Conservation (phyloP, 176 grass and related monocot genomes). For the Echinochloa phyllopogon region DNA sequence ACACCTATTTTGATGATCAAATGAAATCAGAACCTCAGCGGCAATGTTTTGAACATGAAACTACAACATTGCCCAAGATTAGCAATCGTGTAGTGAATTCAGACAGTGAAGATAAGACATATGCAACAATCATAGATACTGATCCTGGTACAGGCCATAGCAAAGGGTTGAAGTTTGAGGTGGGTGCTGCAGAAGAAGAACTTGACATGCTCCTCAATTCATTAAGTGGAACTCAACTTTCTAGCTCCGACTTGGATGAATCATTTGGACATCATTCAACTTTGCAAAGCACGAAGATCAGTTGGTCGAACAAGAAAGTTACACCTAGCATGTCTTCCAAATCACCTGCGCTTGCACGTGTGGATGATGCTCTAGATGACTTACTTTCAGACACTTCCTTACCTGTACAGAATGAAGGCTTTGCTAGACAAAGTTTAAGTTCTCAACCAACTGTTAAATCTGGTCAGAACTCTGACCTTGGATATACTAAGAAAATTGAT, state of each 20-base stretch:
- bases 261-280: conserved; percentile 8
- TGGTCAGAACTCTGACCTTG: conserved; percentile 4
- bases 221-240: conserved; percentile 57
- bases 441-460: conserved; percentile 28
- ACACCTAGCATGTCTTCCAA: conserved; percentile 9
- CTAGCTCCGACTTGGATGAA: conserved; percentile 42
- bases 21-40: conserved; percentile 9
- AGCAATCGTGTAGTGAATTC: background rate
- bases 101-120: conserved; percentile 25
- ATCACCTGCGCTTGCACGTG: conserved; percentile 5
- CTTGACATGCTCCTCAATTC: conserved; percentile 77
- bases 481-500: conserved; percentile 36
- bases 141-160: conserved; percentile 32
- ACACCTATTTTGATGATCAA: conserved; percentile 13
- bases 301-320: conserved; percentile 13
- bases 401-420: conserved; percentile 31
- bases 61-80: background rate
- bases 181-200: conserved; percentile 60
- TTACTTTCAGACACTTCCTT: conserved; percentile 62
- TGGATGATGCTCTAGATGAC: conserved; percentile 65
- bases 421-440: conserved; percentile 10
- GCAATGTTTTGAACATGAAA: conserved; percentile 38
- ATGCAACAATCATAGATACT: background rate
- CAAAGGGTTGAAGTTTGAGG: conserved; percentile 35
- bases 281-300: background rate